A percentile compares a stretch with the other conserved stretches of the same genome.
These are phyloP conservation scores for Stentor coeruleus DNA, from an alignment of 73 alveolate genomes.

Conservation along the genomic window DNA sequence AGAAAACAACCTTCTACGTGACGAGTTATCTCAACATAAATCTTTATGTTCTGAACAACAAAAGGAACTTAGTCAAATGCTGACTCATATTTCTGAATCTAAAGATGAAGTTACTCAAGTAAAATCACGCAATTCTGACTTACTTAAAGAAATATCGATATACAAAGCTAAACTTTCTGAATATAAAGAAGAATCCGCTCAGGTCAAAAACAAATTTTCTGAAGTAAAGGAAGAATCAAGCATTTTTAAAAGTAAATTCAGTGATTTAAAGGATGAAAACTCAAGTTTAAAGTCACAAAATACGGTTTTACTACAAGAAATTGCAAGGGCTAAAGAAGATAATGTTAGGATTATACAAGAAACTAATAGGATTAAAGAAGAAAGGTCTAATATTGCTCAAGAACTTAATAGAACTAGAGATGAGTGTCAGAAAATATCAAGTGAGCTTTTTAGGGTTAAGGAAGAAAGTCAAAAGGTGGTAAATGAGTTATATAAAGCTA, in stretches of 20 bases:
- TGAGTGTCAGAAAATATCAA: no score
- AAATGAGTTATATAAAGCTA: no score
- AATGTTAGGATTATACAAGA: no score
- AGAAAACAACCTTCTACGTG: no score
- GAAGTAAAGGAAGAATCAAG: background rate
- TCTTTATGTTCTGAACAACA: background rate
- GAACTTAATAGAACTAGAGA: no score
- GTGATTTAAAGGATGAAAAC: background rate
- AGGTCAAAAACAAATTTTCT: background rate
- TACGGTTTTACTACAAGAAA: no score
- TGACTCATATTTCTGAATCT: background rate
- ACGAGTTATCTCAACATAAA: no score
- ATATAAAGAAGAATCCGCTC: background rate
- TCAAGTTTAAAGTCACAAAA: background rate
- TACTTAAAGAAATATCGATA: background rate
- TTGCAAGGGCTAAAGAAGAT: no score
- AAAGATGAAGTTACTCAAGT: background rate
- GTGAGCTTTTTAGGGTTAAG: no score
- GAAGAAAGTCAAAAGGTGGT: no score
- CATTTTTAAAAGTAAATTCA: background rate
- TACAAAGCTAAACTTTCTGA: background rate
- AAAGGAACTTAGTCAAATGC: background rate
- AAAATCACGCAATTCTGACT: background rate
- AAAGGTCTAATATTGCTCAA: no score
- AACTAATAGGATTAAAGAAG: no score